These are phyloP conservation scores for Achaetomium macrosporum DNA, from an alignment of 2,329 filamentous ascomycete species.

Conservation along the genomic window DNA sequence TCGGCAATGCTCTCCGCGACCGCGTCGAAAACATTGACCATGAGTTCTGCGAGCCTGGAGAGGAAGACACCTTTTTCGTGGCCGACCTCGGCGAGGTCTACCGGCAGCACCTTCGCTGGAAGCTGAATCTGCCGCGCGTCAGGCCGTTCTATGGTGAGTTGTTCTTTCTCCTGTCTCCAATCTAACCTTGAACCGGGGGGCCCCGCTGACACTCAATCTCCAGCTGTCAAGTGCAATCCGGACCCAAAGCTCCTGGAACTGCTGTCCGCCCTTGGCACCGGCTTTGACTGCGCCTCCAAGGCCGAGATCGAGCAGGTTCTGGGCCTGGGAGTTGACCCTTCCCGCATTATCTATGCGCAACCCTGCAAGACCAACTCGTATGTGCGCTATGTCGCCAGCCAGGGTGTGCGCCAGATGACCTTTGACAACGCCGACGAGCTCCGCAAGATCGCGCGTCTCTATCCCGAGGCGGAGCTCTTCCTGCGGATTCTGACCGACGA, in stretches of 20 bases:
- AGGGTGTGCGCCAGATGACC: conserved; percentile 94
- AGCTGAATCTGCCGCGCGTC: conserved; percentile 84
- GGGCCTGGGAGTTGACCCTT: conserved; percentile 72
- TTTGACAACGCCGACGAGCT: conserved; percentile 98
- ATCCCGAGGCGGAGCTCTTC: conserved; percentile 82
- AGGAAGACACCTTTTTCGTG: conserved; percentile 97
- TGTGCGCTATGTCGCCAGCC: conserved; percentile 77
- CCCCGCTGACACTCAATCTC: not conserved
- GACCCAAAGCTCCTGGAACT: conserved; percentile 84
- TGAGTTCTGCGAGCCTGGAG: conserved; percentile 81
- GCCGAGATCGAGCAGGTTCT: conserved; percentile 91
- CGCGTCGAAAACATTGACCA: conserved; percentile 80
- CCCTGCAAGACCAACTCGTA: conserved; percentile 99
- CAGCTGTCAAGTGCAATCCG: conserved; percentile 98
- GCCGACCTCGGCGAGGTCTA: conserved; percentile 98
- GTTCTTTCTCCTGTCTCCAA: conserved; percentile 29
- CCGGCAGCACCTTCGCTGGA: conserved; percentile 97
- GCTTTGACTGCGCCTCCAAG: conserved; percentile 98
- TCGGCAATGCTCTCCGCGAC: conserved; percentile 79
- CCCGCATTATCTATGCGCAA: conserved; percentile 96
- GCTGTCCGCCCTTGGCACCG: conserved; percentile 80
- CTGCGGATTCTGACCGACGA: conserved; percentile 95
- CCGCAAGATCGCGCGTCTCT: conserved; percentile 93
- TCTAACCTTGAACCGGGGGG: not conserved
- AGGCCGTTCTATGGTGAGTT: conserved; percentile 85